Evolutionary conservation across 2,329 filamentous ascomycete species (phyloP), one percentile per base, ranked within the genome.

Genomic region (Orbilia blumenaviensis): DNA sequence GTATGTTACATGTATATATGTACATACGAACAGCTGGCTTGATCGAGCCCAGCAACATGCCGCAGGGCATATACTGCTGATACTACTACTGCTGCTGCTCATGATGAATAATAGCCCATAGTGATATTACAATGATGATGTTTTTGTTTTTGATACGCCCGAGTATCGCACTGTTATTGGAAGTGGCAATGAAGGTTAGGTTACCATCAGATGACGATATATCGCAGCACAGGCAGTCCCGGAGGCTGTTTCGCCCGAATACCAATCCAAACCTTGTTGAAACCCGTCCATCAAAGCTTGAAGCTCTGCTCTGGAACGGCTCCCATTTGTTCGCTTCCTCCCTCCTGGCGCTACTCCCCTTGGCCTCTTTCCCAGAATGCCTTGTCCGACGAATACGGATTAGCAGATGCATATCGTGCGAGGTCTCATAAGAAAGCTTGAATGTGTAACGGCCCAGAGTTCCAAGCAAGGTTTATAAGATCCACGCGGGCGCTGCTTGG

Each of bases 171-270:
- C n/a, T n/a, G n/a, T n/a, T n/a, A n/a, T n/a, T 46, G 64, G 8
- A 23, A 46, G 67, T 74, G 69, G 69, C 62, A 67, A 74, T 67
- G 69, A 64, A 61, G 23, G 52, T 52, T 64, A 72, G 60, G 67
- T 64, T 46, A 48, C 60, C 68, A 69, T 44, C 56, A 56, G 46
- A 75, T 75, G 71, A 75, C 71, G 71, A 64, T 75, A 68, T 67
- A 29, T 62, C 34, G 32, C 44, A 21, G 38, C 23, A 54, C 44
- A 68, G 71, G 71, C 71, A 36, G 46, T 64, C 63, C 41, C 10
- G 68, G 27, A 67, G 69, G 62, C 69, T 29, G 36, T 21, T 32
- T 42, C 9, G n/a, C 25, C 46, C 41, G 10, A 5, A 12, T 4
- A 6, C 29, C 63, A 46, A 29, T 34, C 10, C 50, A 18, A 29